phyloP scores from a whole-genome alignment of 805 yeast genomes.

The Clavispora asparagi region DNA sequence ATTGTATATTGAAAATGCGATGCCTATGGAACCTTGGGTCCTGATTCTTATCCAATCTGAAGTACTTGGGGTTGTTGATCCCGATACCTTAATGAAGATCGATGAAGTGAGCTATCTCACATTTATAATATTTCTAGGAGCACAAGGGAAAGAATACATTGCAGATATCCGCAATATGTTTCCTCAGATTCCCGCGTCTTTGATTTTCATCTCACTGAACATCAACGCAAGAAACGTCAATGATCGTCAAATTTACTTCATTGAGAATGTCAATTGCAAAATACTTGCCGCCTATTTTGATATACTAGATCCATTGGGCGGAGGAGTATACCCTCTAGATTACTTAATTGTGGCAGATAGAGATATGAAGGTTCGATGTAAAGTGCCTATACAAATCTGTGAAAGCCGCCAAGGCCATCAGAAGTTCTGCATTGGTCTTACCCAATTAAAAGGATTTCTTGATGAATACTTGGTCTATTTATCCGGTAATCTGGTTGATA shows the following conservation, averaged over 20 bases:
- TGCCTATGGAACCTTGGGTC: not conserved
- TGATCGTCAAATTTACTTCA: not conserved
- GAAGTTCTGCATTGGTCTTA: slow-evolving; percentile 16
- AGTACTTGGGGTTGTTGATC: not conserved
- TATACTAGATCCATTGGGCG: slow-evolving; percentile 31
- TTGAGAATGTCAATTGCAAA: slow-evolving; percentile 16
- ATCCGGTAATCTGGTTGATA: not conserved
- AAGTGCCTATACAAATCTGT: slow-evolving; percentile 11
- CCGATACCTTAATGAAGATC: slow-evolving; percentile 1
- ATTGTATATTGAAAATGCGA: not conserved
- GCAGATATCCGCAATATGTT: slow-evolving; percentile 9
- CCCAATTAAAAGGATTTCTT: slow-evolving; percentile 7
- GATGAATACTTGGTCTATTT: slow-evolving; percentile 7
- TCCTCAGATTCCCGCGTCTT: slow-evolving; percentile 2
- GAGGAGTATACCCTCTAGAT: slow-evolving; percentile 32
- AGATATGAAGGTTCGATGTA: slow-evolving; percentile 9
- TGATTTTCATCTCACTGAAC: slow-evolving; percentile 16
- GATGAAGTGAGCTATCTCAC: slow-evolving; percentile 1
- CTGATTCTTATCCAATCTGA: not conserved
- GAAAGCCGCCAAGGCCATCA: slow-evolving; percentile 14
- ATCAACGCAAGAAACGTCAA: slow-evolving; percentile 1
- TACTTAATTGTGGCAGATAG: slow-evolving; percentile 19
- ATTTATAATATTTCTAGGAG: slow-evolving; percentile 25
- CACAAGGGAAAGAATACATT: slow-evolving; percentile 28
- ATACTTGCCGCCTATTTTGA: slow-evolving; percentile 19